Base-by-base conservation (phyloP, 2,329 filamentous ascomycete species). In the Hypocrella siamensis region DNA sequence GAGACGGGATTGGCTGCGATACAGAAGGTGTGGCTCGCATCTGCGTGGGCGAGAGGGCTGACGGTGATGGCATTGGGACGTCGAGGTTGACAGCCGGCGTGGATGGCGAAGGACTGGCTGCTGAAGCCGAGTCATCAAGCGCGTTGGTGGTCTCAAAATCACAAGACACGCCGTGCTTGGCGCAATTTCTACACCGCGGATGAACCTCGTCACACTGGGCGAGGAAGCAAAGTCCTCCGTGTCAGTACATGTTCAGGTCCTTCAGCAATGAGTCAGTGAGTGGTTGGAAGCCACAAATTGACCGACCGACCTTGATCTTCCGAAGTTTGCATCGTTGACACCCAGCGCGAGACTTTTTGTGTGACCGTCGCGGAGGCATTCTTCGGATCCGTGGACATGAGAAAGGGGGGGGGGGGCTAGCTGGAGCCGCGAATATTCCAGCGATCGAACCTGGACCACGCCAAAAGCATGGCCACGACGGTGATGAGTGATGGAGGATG, bases 311-410 rank as follows among this genome's bases (percentile, higher is more conserved):
- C 68, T 80, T 80, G 47, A 80, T 77, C 52, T 79, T 79, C 38
- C 75, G 61, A 34, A 61, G 59, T 54, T 79, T 80, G 53, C 75
- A 80, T 36, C 70, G 59, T 38, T 65, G 62, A 44, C 75, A 80
- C 28, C 75, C 75, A 31, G 73, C 67, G 41, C 75, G 65, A 35
- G 72, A 78, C 57, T 79, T 80, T 48, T 76, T 79, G 52, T 80
- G 75, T 26, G 74, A 75, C 48, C 73, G 63, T 45, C 74, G 60
- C 19, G 74, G 73, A 38, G 74, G 70, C 72, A 77, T 77, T 16
- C 38, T 50, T 31, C 36, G 30, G 35, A n/a, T n/a, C n/a, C n/a
- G n/a, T n/a, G n/a, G n/a, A n/a, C n/a, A n/a, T 40, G 36, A 44
- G 37, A 39, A 34, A 37, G 40, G 38, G 40, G 10, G 15, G 25